Conservation (phyloP, 192 early-diverging fungal genomes). For the Coemansia javaensis region DNA sequence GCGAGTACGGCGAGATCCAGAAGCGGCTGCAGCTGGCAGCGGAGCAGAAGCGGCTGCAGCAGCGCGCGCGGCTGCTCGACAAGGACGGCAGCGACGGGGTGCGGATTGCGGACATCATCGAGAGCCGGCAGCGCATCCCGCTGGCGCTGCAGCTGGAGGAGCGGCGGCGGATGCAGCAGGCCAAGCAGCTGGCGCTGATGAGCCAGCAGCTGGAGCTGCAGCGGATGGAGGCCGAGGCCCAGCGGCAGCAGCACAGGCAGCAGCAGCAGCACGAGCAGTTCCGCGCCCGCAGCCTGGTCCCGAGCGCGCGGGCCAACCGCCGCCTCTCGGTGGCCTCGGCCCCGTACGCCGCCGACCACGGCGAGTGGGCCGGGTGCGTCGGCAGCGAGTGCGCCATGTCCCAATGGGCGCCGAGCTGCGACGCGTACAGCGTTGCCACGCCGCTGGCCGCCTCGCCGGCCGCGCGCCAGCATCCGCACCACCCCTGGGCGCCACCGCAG, state of each 20-base stretch:
- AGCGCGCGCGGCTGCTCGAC: slow-evolving; percentile 20
- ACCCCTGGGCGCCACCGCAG: too few relatives aligned
- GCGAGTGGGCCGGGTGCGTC: slow-evolving; percentile 11
- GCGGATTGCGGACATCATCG: slow-evolving; percentile 40
- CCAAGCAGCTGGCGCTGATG: slow-evolving; percentile 41
- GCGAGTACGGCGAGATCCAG: slow-evolving; percentile 32
- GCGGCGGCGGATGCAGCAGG: slow-evolving; percentile 29
- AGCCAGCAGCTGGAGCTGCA: slow-evolving; percentile 43
- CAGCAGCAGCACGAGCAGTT: slow-evolving; percentile 39
- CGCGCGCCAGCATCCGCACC: neutral
- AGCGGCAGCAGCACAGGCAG: slow-evolving; percentile 23
- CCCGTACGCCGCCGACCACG: neutral
- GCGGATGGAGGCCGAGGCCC: slow-evolving; percentile 22
- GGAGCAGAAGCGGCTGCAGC: slow-evolving; percentile 26
- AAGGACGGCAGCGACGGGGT: slow-evolving; percentile 36
- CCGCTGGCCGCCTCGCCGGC: too few relatives aligned
- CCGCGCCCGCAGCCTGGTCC: slow-evolving; percentile 40
- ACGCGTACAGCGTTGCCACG: too few relatives aligned
- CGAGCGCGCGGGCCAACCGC: slow-evolving; percentile 2
- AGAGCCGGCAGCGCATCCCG: slow-evolving; percentile 35
- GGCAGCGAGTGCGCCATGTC: slow-evolving; percentile 2
- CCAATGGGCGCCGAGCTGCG: slow-evolving; percentile 18
- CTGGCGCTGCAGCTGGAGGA: slow-evolving; percentile 42
- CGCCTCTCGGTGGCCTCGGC: slow-evolving; percentile 5
- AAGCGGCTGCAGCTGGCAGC: slow-evolving; percentile 27